Evolutionary conservation across 139 green algal species (phyloP), one percentile per base, ranked within the genome.

Genomic region (Zygnema circumcarinatum): DNA sequence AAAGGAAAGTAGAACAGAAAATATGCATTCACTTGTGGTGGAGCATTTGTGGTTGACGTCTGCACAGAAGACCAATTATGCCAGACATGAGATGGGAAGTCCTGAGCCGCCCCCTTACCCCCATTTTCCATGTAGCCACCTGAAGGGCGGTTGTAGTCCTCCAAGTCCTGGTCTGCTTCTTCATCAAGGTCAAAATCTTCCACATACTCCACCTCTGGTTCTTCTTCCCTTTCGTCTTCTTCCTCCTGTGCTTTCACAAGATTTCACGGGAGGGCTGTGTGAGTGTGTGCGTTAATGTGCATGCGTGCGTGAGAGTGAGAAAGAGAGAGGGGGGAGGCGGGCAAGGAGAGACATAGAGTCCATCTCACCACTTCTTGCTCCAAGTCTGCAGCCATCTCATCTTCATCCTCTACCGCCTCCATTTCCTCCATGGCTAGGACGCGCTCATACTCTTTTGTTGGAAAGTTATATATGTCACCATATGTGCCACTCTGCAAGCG

Each of bases 401-500:
- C 83, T 81, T 95, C 93, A 62, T 96, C 85, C 0, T 42, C 74
- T 41, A 89, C 87, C 76, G 86, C 92, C 84, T 93, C 79, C 52
- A 90, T 79, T 67, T 93, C 91, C 68, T 93, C 86, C 72, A 90
- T 84, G 40, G 83, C 81, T 41, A 90, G 79, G 69, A 87, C 92
- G 79, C 96, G 96, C 31, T 98, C 92, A 88, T 98, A 99, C 85
- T 97, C 90, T 73, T 94, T 92, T 54, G 93, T 90, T 40, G 96
- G 96, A 91, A 99, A 98, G 94, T 99, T 99, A 92, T 99, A 99
- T 83, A 99, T 99, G 92, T 99, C 97, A 25, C 96, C 95, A 83
- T 99, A 99, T 0, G 96, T 98, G n/a, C 97, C 97, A 11, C 38
- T 92, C 86, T 99, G 92, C 81, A 99, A 89, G 38, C 97, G 92